These are phyloP conservation scores for Solanum dulcamara DNA, from an alignment of 257 asterid species.

Conservation along the genomic window DNA sequence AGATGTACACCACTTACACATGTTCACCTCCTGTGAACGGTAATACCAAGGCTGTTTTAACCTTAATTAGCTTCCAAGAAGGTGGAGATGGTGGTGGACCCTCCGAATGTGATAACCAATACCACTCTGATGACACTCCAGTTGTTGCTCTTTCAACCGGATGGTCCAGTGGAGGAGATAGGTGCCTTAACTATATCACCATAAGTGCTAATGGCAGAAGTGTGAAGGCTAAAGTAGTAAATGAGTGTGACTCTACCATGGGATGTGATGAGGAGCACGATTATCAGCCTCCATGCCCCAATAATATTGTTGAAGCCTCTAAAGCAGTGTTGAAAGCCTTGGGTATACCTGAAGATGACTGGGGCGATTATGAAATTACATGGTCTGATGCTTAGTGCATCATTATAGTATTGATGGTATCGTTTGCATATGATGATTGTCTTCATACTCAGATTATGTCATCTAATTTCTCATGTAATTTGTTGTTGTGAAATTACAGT, in stretches of 20 bases:
- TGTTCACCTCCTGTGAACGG: slow-evolving; percentile 19
- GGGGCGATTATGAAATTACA: slow-evolving; percentile 30
- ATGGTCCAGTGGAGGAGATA: slow-evolving; percentile 22
- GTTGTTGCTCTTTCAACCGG: slow-evolving; percentile 37
- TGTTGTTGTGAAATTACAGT: background rate
- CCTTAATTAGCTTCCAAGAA: slow-evolving; percentile 28
- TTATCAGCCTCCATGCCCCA: background rate
- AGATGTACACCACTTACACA: slow-evolving; percentile 23
- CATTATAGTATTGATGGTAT: background rate
- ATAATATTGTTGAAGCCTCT: background rate
- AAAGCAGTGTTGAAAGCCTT: slow-evolving; percentile 7
- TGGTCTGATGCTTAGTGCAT: background rate
- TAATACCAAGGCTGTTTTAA: slow-evolving; percentile 21
- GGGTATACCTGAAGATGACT: background rate
- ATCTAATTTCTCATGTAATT: background rate
- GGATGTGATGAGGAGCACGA: background rate
- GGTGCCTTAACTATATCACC: slow-evolving; percentile 9
- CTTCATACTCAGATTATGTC: background rate
- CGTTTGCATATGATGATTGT: background rate
- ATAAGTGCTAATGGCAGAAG: slow-evolving; percentile 13
- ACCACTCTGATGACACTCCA: slow-evolving; percentile 24
- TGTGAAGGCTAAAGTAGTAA: background rate
- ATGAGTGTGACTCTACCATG: background rate
- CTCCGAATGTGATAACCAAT: slow-evolving; percentile 26
- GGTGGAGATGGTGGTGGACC: slow-evolving; percentile 41